Evolutionary conservation across 495 filamentous ascomycete species (phyloP).

Genomic region (Aspergillus coremiiformis): DNA sequence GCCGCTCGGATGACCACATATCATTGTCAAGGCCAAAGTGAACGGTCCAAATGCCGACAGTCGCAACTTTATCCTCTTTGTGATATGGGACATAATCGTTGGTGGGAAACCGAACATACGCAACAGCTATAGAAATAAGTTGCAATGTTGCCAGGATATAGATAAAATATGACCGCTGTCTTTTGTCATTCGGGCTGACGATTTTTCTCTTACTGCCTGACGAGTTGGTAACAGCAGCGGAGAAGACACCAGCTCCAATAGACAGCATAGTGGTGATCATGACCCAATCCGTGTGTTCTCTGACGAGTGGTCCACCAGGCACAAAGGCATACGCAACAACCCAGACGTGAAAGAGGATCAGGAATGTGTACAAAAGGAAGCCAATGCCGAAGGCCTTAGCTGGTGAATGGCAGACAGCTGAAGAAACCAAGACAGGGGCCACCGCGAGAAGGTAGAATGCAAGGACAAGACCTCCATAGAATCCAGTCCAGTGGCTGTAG

Average conservation of each 20-base stretch:
- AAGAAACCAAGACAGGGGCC: constrained; percentile 64
- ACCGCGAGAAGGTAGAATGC: constrained; percentile 80
- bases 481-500: constrained; percentile 81
- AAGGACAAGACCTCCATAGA: constrained; percentile 70
- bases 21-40: constrained; percentile 98
- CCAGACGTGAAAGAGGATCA: constrained; percentile 95
- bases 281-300: constrained; percentile 93
- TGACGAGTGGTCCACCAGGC: constrained; percentile 87
- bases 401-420: constrained; percentile 66
- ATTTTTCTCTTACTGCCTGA: constrained; percentile 41
- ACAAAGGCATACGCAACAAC: constrained; percentile 98
- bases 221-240: constrained; percentile 50
- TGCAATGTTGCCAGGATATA: constrained; percentile 68
- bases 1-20: constrained; percentile 95
- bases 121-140: constrained; percentile 68
- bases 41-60: constrained; percentile 97
- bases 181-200: constrained; percentile 45
- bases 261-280: constrained; percentile 78
- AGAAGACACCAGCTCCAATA: constrained; percentile 82
- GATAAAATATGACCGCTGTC: constrained; percentile 60
- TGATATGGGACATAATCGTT: constrained; percentile 90
- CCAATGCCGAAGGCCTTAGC: constrained; percentile 76
- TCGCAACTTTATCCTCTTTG: constrained; percentile 74
- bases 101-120: constrained; percentile 89
- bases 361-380: constrained; percentile 82